Evolutionary conservation across 2,329 filamentous ascomycete genomes (phyloP).

Genomic region (Fusarium lateritium): DNA sequence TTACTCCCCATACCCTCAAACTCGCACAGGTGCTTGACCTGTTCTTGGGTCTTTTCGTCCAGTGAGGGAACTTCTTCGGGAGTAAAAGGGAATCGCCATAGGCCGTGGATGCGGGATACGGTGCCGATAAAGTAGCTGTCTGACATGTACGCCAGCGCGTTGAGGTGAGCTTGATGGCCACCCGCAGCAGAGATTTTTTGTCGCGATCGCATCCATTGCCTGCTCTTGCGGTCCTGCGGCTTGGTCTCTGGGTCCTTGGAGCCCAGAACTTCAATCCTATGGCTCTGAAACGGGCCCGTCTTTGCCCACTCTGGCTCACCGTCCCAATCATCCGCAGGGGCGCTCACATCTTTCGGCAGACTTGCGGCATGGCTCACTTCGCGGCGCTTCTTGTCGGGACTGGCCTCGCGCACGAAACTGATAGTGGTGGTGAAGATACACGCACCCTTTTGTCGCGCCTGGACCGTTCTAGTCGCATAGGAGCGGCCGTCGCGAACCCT

Average conservation of each 20-base stretch:
- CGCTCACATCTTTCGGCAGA: constrained; percentile 64
- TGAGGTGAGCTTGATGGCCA: constrained; percentile 85
- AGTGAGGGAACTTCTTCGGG: constrained; percentile 68
- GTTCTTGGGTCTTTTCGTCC: constrained; percentile 57
- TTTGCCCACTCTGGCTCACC: constrained; percentile 65
- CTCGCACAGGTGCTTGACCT: constrained; percentile 58
- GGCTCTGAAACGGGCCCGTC: constrained; percentile 65
- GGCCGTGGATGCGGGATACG: constrained; percentile 82
- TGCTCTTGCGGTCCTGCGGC: constrained; percentile 76
- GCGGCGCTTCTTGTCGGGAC: constrained; percentile 66
- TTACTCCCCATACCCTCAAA: constrained; percentile 58
- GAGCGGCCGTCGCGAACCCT: constrained; percentile 90
- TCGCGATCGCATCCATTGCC: constrained; percentile 81
- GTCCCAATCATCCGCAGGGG: constrained; percentile 58
- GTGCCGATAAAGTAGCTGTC: constrained; percentile 96
- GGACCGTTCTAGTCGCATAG: constrained; percentile 95
- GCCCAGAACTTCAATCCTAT: constrained; percentile 58
- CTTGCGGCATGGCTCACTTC: constrained; percentile 76
- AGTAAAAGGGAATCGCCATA: constrained; percentile 79
- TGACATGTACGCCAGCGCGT: constrained; percentile 91
- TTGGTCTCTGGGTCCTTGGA: constrained; percentile 59
- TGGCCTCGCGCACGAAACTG: constrained; percentile 82
- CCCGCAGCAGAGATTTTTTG: constrained; percentile 81
- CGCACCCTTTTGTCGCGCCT: constrained; percentile 88
- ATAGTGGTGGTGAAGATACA: constrained; percentile 97